Evolutionary conservation across 2,329 filamentous ascomycete genomes (phyloP).

Genomic region (Fusarium stilboides): DNA sequence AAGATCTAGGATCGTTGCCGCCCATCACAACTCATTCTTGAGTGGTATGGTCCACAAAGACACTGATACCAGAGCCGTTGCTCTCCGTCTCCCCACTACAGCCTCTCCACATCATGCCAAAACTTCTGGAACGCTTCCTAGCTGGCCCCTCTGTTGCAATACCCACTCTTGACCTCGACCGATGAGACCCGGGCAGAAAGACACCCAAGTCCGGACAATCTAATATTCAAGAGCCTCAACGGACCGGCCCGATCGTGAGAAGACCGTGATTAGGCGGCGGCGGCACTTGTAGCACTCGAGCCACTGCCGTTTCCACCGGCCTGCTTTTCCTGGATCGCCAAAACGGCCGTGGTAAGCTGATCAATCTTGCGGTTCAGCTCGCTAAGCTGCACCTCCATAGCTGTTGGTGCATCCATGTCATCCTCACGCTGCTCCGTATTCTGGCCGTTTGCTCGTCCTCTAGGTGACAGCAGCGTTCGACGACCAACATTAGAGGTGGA

Average conservation of each 20-base stretch:
- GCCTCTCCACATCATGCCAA: constrained; percentile 17
- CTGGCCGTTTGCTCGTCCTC: constrained; percentile 36
- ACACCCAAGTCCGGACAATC: not conserved
- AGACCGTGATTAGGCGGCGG: constrained; percentile 31
- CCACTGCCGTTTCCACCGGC: constrained; percentile 17
- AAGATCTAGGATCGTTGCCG: constrained; percentile 10
- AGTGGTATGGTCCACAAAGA: constrained; percentile 23
- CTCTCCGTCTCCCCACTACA: constrained; percentile 36
- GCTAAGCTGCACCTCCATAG: constrained; percentile 66
- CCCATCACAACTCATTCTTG: constrained; percentile 11
- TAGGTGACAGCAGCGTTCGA: constrained; percentile 36
- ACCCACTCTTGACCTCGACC: constrained; percentile 37
- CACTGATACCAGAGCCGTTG: constrained; percentile 36
- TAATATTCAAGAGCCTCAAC: constrained; percentile 4
- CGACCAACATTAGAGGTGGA: constrained; percentile 39
- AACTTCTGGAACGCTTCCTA: constrained; percentile 35
- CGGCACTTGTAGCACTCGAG: constrained; percentile 13
- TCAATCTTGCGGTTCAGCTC: constrained; percentile 73
- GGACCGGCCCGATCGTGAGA: constrained; percentile 19
- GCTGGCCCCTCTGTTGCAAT: constrained; percentile 6
- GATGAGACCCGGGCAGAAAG: constrained; percentile 34
- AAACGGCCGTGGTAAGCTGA: constrained; percentile 67
- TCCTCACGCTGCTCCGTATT: constrained; percentile 51
- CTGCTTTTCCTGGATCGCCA: constrained; percentile 63
- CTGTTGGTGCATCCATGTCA: constrained; percentile 57